Base-by-base conservation (phyloP, 495 filamentous ascomycete genomes). In the Aspergillus avenaceus region DNA sequence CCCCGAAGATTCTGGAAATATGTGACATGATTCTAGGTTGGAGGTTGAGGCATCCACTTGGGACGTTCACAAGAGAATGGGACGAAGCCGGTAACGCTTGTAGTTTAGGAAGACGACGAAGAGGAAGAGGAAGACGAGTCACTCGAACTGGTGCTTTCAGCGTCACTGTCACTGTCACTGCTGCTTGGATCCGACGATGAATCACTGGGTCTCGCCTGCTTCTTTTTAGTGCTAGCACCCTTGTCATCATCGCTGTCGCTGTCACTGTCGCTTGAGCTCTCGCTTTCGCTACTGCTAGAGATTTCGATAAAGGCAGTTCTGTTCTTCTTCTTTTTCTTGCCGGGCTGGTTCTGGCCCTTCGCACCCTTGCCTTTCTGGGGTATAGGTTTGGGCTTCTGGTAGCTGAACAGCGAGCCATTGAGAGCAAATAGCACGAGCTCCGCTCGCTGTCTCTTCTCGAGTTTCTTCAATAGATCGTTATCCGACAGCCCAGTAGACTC, bases 311-410 rank as follows among this genome's bases (percentile, higher is more conserved):
- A 43, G 32, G 60, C 67, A 40, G 69, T 77, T 50, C 73, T 57
- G 46, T 83, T 84, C 58, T 80, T 76, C 57, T 81, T 74, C 67
- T 83, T 83, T 56, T 77, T 77, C 62, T 76, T 77, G 18, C 59
- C 52, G 26, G 67, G 64, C 54, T 72, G 69, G 37, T 57, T 60
- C 51, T 59, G 50, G 8, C 54, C 53, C 37, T 61, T 50, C 19
- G 45, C 42, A 13, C 42, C 42, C 27, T 45, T 47, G 28, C 53
- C 63, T 52, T 53, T 55, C 48, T 50, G 52, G 28, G 46, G 42
- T 9, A 47, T 22, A 36, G 51, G 52, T 49, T 61, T 67, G 19
- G 56, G 60, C 54, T 65, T 66, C 37, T 66, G 56, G 45, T 49
- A 52, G 21, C 50, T 56, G 36, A 71, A 73, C 16, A 70, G 47